Conservation (phyloP, 2,329 filamentous ascomycete genomes). For the Aspergillus melleus region DNA sequence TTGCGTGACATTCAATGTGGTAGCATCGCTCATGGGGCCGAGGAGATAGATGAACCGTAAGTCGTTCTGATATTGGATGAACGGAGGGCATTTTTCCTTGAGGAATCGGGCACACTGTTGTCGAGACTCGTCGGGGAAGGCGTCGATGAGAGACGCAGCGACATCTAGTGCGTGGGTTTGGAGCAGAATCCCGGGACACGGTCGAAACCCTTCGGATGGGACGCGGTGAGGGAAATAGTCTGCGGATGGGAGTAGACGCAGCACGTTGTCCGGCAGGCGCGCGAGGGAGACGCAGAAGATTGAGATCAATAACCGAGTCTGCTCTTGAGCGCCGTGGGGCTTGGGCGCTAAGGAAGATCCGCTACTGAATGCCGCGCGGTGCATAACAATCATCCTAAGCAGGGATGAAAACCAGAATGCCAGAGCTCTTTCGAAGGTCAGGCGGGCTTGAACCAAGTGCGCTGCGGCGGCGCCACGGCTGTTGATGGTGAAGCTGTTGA, state of each 20-base stretch:
- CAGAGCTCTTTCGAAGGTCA: conserved; percentile 32
- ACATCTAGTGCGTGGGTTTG: conserved; percentile 47
- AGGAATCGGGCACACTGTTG: conserved; percentile 44
- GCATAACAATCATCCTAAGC: conserved; percentile 41
- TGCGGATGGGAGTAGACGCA: conserved; percentile 31
- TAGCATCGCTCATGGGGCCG: conserved; percentile 35
- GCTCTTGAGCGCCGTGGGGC: conserved; percentile 31
- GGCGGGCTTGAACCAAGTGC: conserved; percentile 17
- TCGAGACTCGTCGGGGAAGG: conserved; percentile 45
- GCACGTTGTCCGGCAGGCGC: conserved; percentile 32
- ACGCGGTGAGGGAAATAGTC: conserved; percentile 30
- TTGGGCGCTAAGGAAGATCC: conserved; percentile 23
- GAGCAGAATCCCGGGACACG: conserved; percentile 34
- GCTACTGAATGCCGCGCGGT: conserved; percentile 38
- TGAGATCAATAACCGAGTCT: conserved; percentile 38
- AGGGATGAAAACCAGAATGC: conserved; percentile 45
- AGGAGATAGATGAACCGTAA: conserved; percentile 43
- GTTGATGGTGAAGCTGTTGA: conserved; percentile 20
- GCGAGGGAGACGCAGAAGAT: conserved; percentile 44
- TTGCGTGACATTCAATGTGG: conserved; percentile 20
- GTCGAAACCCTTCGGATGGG: conserved; percentile 23
- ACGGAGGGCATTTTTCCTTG: conserved; percentile 43
- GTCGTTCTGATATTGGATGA: conserved; percentile 40
- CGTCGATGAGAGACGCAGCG: conserved; percentile 45
- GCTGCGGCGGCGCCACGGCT: conserved; percentile 11